phyloP scores from a whole-genome alignment of 1,284 basidiomycete genomes.

The Phlebopus sp. region DNA sequence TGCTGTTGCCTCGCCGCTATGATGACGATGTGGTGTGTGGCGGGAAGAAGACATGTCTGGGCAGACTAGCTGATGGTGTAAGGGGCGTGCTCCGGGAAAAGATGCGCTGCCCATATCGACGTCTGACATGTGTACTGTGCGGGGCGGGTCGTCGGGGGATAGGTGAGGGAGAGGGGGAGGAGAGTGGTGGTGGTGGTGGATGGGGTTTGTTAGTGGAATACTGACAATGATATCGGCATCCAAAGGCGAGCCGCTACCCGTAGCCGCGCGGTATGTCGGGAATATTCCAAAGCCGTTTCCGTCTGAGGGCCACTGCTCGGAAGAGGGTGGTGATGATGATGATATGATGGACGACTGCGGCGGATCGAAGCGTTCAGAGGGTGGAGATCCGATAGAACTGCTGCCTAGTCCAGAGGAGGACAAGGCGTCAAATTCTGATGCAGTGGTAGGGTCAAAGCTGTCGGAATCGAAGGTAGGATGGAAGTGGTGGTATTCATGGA shows the following conservation, averaged over 20 bases:
- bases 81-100: too few relatives aligned
- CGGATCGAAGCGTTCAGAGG: conserved; percentile 2
- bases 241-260: background rate
- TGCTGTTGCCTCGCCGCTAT: conserved; percentile 7
- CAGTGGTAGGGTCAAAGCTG: background rate
- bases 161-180: background rate
- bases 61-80: background rate
- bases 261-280: background rate
- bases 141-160: conserved; percentile 2
- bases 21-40: background rate
- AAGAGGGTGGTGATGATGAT: background rate
- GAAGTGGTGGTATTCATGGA: background rate
- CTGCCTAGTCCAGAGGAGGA: background rate
- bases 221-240: background rate
- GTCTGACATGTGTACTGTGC: conserved; percentile 25
- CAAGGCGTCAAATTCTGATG: background rate
- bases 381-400: background rate
- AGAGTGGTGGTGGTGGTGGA: background rate
- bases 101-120: conserved; percentile 4
- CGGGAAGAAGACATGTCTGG: background rate
- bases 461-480: conserved; percentile 2
- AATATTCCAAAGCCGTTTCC: conserved; percentile 1
- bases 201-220: background rate
- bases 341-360: background rate
- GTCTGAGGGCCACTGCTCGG: background rate